Percentiles rank a stretch among this genome's conserved stretches.
Conservation (phyloP, 352 stramenopile species). For the Pilasporangium apinafurcum region DNA sequence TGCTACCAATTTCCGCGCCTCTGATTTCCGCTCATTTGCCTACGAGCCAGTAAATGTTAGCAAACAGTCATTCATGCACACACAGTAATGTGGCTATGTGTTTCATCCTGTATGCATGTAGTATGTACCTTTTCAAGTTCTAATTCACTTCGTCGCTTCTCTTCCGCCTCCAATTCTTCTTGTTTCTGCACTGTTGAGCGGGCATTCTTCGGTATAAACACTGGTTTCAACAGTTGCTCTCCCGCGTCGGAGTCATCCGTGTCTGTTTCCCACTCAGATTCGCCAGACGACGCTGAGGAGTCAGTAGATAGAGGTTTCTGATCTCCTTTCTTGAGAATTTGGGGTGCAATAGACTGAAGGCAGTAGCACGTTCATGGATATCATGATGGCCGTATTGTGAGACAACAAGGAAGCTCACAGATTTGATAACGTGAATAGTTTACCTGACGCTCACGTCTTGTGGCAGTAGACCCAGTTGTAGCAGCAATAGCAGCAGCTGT, state of each 20-base stretch:
- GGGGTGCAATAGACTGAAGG: conserved; percentile 15
- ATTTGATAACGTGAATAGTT: background rate
- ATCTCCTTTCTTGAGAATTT: conserved; percentile 26
- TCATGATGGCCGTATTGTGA: too few relatives aligned
- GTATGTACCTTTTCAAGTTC: conserved; percentile 46
- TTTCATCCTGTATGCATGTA: too few relatives aligned
- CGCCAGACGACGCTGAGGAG: conserved; percentile 36
- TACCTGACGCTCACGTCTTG: conserved; percentile 1
- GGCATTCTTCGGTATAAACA: conserved; percentile 89
- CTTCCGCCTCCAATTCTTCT: conserved; percentile 73
- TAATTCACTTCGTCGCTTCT: conserved; percentile 43
- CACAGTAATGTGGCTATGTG: too few relatives aligned
- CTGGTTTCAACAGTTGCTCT: conserved; percentile 83
- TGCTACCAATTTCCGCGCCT: conserved; percentile 69
- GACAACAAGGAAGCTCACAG: background rate
- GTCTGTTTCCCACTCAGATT: conserved; percentile 80
- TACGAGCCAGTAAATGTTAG: conserved; percentile 2
- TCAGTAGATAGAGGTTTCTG: conserved; percentile 11
- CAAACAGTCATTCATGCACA: background rate
- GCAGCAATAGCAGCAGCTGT: too few relatives aligned
- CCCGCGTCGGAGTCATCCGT: conserved; percentile 65
- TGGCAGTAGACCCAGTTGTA: conserved; percentile 1
- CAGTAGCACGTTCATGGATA: background rate
- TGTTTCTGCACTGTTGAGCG: conserved; percentile 78
- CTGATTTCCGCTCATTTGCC: conserved; percentile 47